These are phyloP conservation scores for Cucumis melo DNA, from an alignment of 306 rosid genomes.

Conservation along the genomic window DNA sequence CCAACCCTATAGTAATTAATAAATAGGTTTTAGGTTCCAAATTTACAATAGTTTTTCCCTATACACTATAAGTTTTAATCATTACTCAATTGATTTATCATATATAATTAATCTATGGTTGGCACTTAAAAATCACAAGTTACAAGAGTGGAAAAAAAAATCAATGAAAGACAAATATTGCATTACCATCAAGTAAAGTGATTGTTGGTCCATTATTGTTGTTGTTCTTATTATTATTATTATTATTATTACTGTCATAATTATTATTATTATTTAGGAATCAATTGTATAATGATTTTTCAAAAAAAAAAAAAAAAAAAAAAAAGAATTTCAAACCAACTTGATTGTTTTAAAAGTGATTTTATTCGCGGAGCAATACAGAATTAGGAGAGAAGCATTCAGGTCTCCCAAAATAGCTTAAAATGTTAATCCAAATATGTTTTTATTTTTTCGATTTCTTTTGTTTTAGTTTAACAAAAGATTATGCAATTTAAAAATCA, in stretches of 20 bases:
- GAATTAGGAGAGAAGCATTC: too few species aligned
- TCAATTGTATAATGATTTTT: neutral
- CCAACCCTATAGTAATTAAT: neutral
- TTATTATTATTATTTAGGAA: neutral
- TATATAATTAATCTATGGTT: too few species aligned
- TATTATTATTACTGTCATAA: too few species aligned
- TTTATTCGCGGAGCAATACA: too few species aligned
- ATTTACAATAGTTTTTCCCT: neutral
- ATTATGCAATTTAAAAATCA: neutral
- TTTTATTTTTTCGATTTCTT: neutral
- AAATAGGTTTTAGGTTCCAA: neutral
- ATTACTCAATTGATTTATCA: too few species aligned
- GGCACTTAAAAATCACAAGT: neutral
- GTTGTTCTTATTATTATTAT: too few species aligned
- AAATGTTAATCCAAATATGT: neutral
- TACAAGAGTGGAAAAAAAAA: neutral
- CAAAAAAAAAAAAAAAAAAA: neutral
- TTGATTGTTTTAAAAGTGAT: neutral
- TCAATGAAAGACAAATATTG: too few species aligned
- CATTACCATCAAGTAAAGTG: too few species aligned
- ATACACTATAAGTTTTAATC: neutral
- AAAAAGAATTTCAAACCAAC: neutral
- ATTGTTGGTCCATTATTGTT: too few species aligned
- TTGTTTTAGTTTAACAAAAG: neutral
- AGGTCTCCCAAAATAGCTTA: neutral